Conservation (phyloP, 1,284 basidiomycete species). For the Cryptococcus depauperatus region DNA sequence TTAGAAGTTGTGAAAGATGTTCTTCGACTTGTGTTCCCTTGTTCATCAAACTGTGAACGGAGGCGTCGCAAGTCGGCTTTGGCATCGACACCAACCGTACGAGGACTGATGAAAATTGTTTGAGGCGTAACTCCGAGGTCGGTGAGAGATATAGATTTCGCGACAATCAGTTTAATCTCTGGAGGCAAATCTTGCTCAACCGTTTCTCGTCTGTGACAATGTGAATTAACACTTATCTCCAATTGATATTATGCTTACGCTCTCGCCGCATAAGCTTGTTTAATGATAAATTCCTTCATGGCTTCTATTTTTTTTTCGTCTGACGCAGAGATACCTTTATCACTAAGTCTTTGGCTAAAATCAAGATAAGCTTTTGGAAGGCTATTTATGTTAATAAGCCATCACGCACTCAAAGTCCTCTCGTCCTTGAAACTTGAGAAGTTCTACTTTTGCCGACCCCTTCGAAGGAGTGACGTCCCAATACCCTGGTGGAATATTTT, state of each 20-base stretch:
- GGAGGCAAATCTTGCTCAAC: conserved; percentile 13
- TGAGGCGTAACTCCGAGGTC: conserved; percentile 85
- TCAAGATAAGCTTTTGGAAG: not conserved
- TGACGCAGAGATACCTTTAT: conserved; percentile 48
- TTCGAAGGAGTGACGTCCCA: conserved; percentile 51
- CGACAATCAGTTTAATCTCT: conserved; percentile 23
- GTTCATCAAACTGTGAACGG: conserved; percentile 23
- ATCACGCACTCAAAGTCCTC: not conserved
- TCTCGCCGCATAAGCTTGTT: conserved; percentile 62
- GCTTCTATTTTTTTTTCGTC: conserved; percentile 48
- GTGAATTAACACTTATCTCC: not conserved
- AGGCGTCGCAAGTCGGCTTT: conserved; percentile 31
- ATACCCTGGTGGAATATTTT: conserved; percentile 52
- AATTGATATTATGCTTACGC: conserved; percentile 46
- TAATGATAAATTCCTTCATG: conserved; percentile 79
- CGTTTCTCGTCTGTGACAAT: conserved; percentile 23
- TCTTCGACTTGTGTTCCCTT: conserved; percentile 23
- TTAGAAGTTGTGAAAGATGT: conserved; percentile 33
- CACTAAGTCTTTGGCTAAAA: conserved; percentile 14
- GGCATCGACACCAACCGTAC: conserved; percentile 34
- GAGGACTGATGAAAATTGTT: conserved; percentile 77
- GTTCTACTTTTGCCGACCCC: conserved; percentile 13
- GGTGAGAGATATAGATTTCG: conserved; percentile 53
- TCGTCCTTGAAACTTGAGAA: conserved; percentile 12
- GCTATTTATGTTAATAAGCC: not conserved